Conservation (phyloP, 2,329 filamentous ascomycete species). For the Nannizzia gypsea region DNA sequence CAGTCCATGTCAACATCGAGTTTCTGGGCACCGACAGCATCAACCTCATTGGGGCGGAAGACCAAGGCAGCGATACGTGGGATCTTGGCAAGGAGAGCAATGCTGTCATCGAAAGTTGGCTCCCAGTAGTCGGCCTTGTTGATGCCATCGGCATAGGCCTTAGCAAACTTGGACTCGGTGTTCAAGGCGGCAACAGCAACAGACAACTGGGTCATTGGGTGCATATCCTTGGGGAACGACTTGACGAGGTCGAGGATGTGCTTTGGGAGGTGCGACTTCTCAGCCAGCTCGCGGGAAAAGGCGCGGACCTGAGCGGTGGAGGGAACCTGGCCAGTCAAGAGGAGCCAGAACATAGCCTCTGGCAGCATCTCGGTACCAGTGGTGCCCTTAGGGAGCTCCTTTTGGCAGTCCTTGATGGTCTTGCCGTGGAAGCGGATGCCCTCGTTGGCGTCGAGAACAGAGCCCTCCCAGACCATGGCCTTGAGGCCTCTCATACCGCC, state of each 20-base stretch:
- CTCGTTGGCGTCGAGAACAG: conserved; percentile 89
- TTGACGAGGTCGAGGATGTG: conserved; percentile 84
- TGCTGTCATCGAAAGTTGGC: conserved; percentile 89
- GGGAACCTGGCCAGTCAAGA: conserved; percentile 85
- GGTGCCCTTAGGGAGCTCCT: conserved; percentile 81
- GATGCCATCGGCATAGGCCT: conserved; percentile 79
- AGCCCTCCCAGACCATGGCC: conserved; percentile 98
- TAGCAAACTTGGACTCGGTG: conserved; percentile 86
- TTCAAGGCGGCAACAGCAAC: conserved; percentile 93
- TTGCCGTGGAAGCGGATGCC: conserved; percentile 96
- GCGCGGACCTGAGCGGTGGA: conserved; percentile 67
- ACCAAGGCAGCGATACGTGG: conserved; percentile 95
- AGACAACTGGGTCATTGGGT: conserved; percentile 97
- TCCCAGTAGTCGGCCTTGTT: conserved; percentile 99
- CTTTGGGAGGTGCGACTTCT: conserved; percentile 67
- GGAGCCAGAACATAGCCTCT: conserved; percentile 98
- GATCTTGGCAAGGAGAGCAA: conserved; percentile 87
- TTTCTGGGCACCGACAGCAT: conserved; percentile 59
- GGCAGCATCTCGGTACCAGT: conserved; percentile 85
- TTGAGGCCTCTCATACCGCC: conserved; percentile 97
- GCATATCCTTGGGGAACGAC: conserved; percentile 75
- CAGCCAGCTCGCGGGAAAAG: conserved; percentile 76
- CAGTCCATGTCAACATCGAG: conserved; percentile 81
- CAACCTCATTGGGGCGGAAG: conserved; percentile 75
- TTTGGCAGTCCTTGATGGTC: conserved; percentile 96